These are phyloP conservation scores for Pezicula radicicola DNA, from an alignment of 2,329 filamentous ascomycete genomes.

Conservation along the genomic window DNA sequence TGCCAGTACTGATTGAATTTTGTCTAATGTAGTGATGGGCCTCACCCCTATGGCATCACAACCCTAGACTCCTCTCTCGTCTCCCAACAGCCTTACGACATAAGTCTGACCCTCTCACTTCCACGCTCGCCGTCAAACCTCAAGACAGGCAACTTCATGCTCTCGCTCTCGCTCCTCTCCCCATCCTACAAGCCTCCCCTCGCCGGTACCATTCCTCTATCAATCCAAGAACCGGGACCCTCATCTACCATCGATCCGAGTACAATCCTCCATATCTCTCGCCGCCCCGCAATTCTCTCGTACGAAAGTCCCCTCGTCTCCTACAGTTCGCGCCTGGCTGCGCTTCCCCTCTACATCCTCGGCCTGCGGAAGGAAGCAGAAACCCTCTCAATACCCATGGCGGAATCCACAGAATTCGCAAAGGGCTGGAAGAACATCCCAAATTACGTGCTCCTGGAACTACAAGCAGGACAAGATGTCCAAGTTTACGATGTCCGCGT, in stretches of 20 bases:
- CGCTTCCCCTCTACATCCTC: constrained; percentile 68
- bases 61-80: constrained; percentile 48
- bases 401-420: constrained; percentile 68
- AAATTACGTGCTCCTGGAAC: constrained; percentile 43
- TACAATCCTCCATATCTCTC: constrained; percentile 57
- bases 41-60: constrained; percentile 28
- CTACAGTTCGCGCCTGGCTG: constrained; percentile 70
- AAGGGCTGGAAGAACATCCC: constrained; percentile 39
- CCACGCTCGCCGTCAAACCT: constrained; percentile 77
- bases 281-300: constrained; percentile 74
- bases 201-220: constrained; percentile 20
- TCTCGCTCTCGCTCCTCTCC: constrained; percentile 69
- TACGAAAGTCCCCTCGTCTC: constrained; percentile 73
- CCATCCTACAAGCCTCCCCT: constrained; percentile 33
- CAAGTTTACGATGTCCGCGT: constrained; percentile 74
- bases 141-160: constrained; percentile 89
- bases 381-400: constrained; percentile 64
- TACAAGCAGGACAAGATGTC: constrained; percentile 50
- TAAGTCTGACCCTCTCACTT: constrained; percentile 70
- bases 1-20: neutral
- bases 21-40: constrained; percentile 31
- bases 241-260: constrained; percentile 4
- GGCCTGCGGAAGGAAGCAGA: constrained; percentile 63
- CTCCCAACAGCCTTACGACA: constrained; percentile 78
- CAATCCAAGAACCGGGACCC: constrained; percentile 1